Evolutionary conservation across 352 stramenopile genomes (phyloP), one percentile per base, ranked within the genome.

Genomic region (Globisporangium middletonii): DNA sequence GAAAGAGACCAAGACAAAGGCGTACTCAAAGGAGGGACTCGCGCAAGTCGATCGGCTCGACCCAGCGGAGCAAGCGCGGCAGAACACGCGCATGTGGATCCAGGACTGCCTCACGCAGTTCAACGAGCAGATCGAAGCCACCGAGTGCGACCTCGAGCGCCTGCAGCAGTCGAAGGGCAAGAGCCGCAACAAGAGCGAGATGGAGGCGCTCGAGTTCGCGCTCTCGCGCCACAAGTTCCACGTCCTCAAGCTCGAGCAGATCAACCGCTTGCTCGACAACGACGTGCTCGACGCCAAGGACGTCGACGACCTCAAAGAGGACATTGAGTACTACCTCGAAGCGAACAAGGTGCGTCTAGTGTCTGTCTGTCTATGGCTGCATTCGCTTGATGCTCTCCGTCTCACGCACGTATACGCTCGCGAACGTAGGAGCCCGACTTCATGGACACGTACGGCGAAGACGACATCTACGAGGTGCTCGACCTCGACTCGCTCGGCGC

Each of bases 1-100:
- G 80, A 99, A 99, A 62, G 97, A 99, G 77, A 99, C 96, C 12
- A 99, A 99, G 75, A 99, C 97, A n/a, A 99, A 99, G 69, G 97
- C 96, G 6, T 99, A 99, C 71, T 98, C 86, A 33, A 99, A 99
- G 61, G 97, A 99, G 66, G 97, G 97, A 4, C 71, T 99, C 42
- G 94, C 94, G 12, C 83, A 98, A 65, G 80, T 94, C 27, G 93
- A 98, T 48, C 85, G 92, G 18, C 72, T 99, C 30, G 88, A 97
- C 75, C 92, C 93, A 8, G 79, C 88, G 48, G 88, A 97, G 59
- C 78, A 88, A 35, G 85, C 83, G 8, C 72, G 81, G 15, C 83
- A 93, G 59, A 79, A 93, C 61, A 93, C 78, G 51, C 78, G 83
- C 60, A 69, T 63, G 6, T 96, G 88, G 88, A 89, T 94, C 61